Evolutionary conservation across 2,329 filamentous ascomycete genomes (phyloP).

Genomic region (Blastomyces silverae): DNA sequence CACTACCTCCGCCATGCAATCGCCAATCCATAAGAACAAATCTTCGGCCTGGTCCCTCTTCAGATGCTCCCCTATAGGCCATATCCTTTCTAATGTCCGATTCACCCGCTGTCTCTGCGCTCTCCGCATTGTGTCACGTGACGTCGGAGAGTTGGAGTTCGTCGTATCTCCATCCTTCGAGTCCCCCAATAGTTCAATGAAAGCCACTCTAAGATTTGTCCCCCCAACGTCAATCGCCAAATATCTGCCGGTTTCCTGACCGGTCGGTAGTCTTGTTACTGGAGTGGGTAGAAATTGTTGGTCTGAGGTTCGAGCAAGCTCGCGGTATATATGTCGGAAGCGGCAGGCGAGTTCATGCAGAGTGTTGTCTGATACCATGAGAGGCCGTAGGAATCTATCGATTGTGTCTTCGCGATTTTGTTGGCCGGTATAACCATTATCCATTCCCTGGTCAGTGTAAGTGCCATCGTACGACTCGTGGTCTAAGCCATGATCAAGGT

Average conservation of each 20-base stretch:
- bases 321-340: constrained; percentile 41
- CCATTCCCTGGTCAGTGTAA: constrained; percentile 21
- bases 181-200: constrained; percentile 48
- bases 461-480: constrained; percentile 28
- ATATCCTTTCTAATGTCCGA: constrained; percentile 45
- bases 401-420: constrained; percentile 33
- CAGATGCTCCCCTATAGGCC: constrained; percentile 50
- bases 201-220: constrained; percentile 51
- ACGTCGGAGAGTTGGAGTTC: constrained; percentile 28
- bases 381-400: constrained; percentile 38
- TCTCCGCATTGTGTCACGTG: constrained; percentile 41
- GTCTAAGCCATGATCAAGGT: constrained; percentile 11
- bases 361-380: constrained; percentile 37
- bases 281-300: constrained; percentile 45
- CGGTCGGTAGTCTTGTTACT: constrained; percentile 43
- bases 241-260: constrained; percentile 50
- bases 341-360: constrained; percentile 43
- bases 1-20: constrained; percentile 68
- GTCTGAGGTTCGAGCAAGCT: constrained; percentile 41
- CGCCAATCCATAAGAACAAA: constrained; percentile 74
- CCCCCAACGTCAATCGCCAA: constrained; percentile 53
- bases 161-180: constrained; percentile 29
- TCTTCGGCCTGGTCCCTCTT: constrained; percentile 63
- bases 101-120: constrained; percentile 43
- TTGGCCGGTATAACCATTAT: constrained; percentile 21